phyloP scores from a whole-genome alignment of 257 asterid genomes.

The Echium plantagineum region DNA sequence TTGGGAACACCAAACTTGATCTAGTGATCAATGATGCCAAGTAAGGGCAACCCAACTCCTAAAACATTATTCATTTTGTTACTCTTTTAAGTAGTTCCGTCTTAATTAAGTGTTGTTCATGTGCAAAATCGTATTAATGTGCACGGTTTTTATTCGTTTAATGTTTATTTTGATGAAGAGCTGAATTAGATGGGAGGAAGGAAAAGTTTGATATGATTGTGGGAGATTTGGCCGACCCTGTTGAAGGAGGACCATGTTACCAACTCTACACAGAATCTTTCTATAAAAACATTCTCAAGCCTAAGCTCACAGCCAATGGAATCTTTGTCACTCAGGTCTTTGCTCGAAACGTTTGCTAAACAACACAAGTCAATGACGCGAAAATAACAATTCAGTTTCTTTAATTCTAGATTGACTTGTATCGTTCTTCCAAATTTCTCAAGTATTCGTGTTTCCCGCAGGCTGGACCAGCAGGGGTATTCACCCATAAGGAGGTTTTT shows the following conservation, averaged over 20 bases:
- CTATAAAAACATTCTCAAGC: constrained; percentile 59
- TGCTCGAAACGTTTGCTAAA: no score
- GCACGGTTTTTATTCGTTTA: neutral
- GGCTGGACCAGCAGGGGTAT: constrained; percentile 98
- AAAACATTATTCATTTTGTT: neutral
- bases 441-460: constrained; percentile 19
- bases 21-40: constrained; percentile 85
- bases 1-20: constrained; percentile 62
- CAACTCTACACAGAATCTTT: constrained; percentile 92
- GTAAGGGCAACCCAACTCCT: constrained; percentile 18
- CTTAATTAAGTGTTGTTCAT: no score
- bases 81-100: no score
- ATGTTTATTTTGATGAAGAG: constrained; percentile 29
- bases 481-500: constrained; percentile 87
- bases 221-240: constrained; percentile 92
- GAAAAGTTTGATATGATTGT: constrained; percentile 73
- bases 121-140: no score
- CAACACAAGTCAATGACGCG: no score
- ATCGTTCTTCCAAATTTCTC: no score
- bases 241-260: constrained; percentile 94
- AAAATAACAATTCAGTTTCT: no score
- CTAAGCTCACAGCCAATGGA: constrained; percentile 51
- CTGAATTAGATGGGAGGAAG: constrained; percentile 72
- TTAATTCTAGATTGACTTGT: no score
- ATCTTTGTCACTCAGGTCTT: constrained; percentile 87